These are phyloP conservation scores for Saposhnikovia divaricata DNA, from an alignment of 129 eudicot genomes.

Conservation along the genomic window DNA sequence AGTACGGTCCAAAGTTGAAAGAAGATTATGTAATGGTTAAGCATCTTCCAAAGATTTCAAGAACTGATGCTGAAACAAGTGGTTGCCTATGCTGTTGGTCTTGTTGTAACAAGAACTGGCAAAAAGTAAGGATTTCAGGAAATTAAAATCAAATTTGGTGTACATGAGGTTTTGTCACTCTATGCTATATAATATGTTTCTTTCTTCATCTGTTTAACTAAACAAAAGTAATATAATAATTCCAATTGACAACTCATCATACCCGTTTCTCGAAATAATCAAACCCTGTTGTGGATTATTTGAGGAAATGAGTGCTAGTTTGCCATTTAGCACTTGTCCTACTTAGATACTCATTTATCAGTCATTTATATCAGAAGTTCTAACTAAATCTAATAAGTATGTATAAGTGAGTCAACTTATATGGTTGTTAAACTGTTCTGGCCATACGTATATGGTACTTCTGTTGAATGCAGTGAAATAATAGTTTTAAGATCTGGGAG, in stretches of 20 bases:
- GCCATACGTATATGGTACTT: neutral
- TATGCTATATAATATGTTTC: neutral
- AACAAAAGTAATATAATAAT: neutral
- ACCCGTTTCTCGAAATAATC: neutral
- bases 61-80: constrained; percentile 31
- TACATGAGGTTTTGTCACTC: neutral
- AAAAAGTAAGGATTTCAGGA: constrained; percentile 43
- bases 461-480: neutral
- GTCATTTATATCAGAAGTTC: too few relatives aligned
- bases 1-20: constrained; percentile 90
- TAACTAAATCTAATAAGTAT: neutral
- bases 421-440: neutral
- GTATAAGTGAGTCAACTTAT: neutral
- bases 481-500: neutral
- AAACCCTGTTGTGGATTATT: neutral
- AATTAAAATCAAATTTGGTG: neutral
- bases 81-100: constrained; percentile 64
- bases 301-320: neutral
- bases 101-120: constrained; percentile 88
- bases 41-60: constrained; percentile 66
- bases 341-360: neutral
- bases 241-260: neutral
- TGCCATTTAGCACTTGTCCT: neutral
- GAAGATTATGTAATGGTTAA: constrained; percentile 86
- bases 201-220: neutral